A percentile compares a stretch with the other conserved stretches of the same genome.
Conservation (phyloP, 83 land plant genomes). For the Thuja plicata region DNA sequence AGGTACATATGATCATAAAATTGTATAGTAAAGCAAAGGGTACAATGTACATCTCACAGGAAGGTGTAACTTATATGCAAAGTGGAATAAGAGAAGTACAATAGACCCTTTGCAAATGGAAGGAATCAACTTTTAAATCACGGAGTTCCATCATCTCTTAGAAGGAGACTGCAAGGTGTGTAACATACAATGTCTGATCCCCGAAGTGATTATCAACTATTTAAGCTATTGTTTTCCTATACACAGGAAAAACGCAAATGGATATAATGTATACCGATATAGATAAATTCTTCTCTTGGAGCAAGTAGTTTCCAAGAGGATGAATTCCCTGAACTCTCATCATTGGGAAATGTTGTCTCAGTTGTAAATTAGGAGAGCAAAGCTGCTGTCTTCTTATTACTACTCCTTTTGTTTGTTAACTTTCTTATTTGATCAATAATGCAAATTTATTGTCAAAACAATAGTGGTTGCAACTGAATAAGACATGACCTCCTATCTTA, state of each 20-base stretch:
- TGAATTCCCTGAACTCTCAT: not conserved
- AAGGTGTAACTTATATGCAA: not conserved
- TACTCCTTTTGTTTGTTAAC: not conserved
- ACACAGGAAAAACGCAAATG: not conserved
- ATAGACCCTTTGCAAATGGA: not conserved
- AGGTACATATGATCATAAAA: not conserved
- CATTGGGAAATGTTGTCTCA: not conserved
- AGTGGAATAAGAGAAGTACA: not conserved
- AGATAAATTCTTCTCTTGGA: not conserved
- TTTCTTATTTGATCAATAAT: not conserved
- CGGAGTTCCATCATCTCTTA: not conserved
- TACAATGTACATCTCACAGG: not conserved
- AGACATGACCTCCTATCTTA: not conserved
- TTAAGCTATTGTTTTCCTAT: not conserved
- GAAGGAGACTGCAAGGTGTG: not conserved
- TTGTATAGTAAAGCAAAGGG: not conserved
- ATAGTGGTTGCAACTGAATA: not conserved
- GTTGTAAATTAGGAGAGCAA: not conserved
- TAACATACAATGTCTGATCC: not conserved
- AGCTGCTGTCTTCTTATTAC: not conserved
- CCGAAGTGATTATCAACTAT: not conserved
- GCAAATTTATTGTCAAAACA: not conserved
- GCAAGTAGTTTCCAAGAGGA: not conserved
- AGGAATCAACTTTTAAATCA: not conserved
- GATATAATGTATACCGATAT: not conserved